Conservation (phyloP, 768 basidiomycete genomes). For the Coprinopsis strossmayeri region DNA sequence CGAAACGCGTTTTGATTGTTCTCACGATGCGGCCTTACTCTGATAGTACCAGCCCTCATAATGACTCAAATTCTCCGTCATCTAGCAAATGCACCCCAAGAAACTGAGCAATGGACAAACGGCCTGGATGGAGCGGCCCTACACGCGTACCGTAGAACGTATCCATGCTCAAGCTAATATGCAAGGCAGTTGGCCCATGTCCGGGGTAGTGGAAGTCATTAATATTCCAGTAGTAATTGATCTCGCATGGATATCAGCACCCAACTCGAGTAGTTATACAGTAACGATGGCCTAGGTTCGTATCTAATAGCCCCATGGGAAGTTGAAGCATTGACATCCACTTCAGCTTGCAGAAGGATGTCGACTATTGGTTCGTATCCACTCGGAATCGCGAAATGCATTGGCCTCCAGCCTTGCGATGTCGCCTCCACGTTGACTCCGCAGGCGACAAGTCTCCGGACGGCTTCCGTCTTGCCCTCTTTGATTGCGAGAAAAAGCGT, state of each 20-base stretch:
- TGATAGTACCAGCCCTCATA: not conserved
- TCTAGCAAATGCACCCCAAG: not conserved
- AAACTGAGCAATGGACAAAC: not conserved
- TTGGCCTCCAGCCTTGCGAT: not conserved
- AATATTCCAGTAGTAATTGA: not conserved
- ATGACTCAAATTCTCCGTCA: not conserved
- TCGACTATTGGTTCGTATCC: not conserved
- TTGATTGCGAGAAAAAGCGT: not conserved
- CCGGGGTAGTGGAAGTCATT: too few relatives aligned
- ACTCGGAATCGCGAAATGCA: not conserved
- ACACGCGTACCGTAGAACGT: not conserved
- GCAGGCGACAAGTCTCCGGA: not conserved
- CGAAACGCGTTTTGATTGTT: too few relatives aligned
- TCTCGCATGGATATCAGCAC: not conserved
- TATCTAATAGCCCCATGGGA: not conserved
- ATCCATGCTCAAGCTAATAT: not conserved
- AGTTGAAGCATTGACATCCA: not conserved
- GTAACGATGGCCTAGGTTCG: too few relatives aligned
- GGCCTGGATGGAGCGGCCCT: not conserved
- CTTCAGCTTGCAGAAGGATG: not conserved
- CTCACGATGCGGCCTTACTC: too few relatives aligned
- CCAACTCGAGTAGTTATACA: not conserved
- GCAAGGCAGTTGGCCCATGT: not conserved
- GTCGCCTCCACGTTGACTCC: not conserved
- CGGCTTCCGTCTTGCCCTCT: not conserved